Evolutionary conservation across 2,329 filamentous ascomycete genomes (phyloP), one percentile per base, ranked within the genome.

Genomic region (Tolypocladium endophyticum): DNA sequence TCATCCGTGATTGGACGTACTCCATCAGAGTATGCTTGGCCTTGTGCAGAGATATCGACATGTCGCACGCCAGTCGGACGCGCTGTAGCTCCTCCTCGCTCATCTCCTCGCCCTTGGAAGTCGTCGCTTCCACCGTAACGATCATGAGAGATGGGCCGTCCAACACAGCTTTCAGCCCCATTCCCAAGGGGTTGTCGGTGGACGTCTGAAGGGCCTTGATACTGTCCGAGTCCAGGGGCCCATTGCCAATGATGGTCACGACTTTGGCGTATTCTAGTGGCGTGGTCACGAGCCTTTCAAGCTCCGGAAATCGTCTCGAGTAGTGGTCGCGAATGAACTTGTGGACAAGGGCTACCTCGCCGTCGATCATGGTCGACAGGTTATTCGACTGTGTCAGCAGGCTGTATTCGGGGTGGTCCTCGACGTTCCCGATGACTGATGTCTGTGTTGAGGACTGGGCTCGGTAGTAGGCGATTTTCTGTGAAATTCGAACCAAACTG

Each of bases 251-350:
- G 64, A 97, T 95, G 4, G 90, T 87, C 11, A 97, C 94, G 0
- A 94, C 90, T 77, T 96, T 96, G 35, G 93, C 92, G 75, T 97
- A 99, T 71, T 97, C 91, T 57, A 97, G 81, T 1, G 94, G 92
- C 68, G 93, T 96, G 60, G 90, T 91, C 61, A 99, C 88, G 39
- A 99, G 83, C 25, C 83, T 83, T 73, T 99, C 94, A 47, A 99
- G 83, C 74, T 97, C 93, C 0, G 94, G 93, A 69, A 97, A 99
- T 62, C 93, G 86, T 23, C 89, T 82, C 12, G 92, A 96, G 76
- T 99, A 99, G 74, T 97, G 91, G 69, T 99, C 94, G 69, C 93
- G 86, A 61, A 97, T 91, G 73, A 91, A 95, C 76, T 99, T 99
- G 80, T 99, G 94, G 28, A 97, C 90, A 9, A 94, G 83, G 39